Base-by-base conservation (phyloP, 116 monocot genomes). In the Posidonia oceanica region DNA sequence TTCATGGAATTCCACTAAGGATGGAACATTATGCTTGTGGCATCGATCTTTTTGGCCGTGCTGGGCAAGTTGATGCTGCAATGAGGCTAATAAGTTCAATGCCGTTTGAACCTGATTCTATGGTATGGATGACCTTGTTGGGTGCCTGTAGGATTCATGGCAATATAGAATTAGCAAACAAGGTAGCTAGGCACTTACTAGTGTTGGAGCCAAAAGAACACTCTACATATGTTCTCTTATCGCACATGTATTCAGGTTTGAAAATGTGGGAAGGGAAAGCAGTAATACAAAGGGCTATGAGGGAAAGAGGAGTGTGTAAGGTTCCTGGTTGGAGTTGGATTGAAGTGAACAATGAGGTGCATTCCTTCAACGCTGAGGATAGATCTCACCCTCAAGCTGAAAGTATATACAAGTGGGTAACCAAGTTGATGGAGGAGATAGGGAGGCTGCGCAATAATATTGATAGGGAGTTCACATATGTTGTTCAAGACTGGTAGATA, bases 21-120 rank as follows among this genome's bases (percentile, higher is more conserved):
- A 93, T 89, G 84, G 89, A 93, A 64, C 89, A 93, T 64, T 93
- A 93, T 74, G 93, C 89, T 51, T 93, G 89, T 67, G 86, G 79
- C 2, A 86, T 93, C 42, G 93, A 89, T 79, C 84, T 87, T 4
- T 93, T 77, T 68, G 86, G 86, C 52, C 75, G 93, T 60, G 84
- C 89, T 8, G 89, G 89, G 20, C 51, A 52, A 1, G 77, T 93
- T 36, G 79, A 82, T 21, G 77, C 78, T 56, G 87, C 93, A 44
- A 82, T 59, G 54, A 52, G 68, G 53, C 75, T 89, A 4, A 78
- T 89, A 0, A 65, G 74, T 15, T 79, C 84, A 18, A 93, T 93
- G 93, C 86, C 88, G 17, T 86, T 82, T 63, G 60, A 84, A 67
- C 89, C 89, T 3, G 84, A 89, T 74, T 78, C 77, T n/a, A 84